phyloP scores from a whole-genome alignment of 805 yeast species.

The Saturnispora kantuleensis region DNA sequence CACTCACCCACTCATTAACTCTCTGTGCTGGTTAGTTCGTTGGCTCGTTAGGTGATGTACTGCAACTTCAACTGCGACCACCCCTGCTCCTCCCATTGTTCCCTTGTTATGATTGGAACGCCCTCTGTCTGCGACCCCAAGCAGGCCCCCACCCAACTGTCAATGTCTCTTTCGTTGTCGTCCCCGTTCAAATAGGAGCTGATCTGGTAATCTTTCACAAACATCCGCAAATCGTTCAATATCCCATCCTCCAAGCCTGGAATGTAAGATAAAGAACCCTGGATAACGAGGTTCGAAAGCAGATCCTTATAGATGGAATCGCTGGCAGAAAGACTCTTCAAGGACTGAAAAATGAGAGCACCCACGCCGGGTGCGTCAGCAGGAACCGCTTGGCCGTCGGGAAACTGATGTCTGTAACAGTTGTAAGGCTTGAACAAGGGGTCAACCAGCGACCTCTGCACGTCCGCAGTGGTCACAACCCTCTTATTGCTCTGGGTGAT shows the following conservation, averaged over 20 bases:
- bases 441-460: constrained; percentile 36
- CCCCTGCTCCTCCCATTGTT: constrained; percentile 60
- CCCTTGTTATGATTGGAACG: constrained; percentile 45
- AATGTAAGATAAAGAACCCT: constrained; percentile 50
- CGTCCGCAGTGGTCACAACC: constrained; percentile 17
- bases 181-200: constrained; percentile 32
- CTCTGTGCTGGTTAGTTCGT: no score
- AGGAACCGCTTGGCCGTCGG: constrained; percentile 24
- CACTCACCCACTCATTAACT: no score
- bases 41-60: no score
- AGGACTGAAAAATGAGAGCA: constrained; percentile 34
- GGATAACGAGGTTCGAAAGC: constrained; percentile 41
- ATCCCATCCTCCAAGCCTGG: constrained; percentile 49
- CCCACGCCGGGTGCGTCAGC: constrained; percentile 43
- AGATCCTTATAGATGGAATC: constrained; percentile 32
- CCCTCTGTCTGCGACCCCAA: constrained; percentile 51
- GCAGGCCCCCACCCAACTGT: constrained; percentile 68
- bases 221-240: constrained; percentile 42
- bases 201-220: constrained; percentile 41
- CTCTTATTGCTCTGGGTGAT: constrained; percentile 34
- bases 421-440: constrained; percentile 59
- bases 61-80: constrained; percentile 12
- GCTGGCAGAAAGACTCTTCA: constrained; percentile 36
- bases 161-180: constrained; percentile 43
- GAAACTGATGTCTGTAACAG: constrained; percentile 23